Evolutionary conservation across 2,329 filamentous ascomycete genomes (phyloP), one percentile per base, ranked within the genome.

Genomic region (Sporothrix pseudoabietina): DNA sequence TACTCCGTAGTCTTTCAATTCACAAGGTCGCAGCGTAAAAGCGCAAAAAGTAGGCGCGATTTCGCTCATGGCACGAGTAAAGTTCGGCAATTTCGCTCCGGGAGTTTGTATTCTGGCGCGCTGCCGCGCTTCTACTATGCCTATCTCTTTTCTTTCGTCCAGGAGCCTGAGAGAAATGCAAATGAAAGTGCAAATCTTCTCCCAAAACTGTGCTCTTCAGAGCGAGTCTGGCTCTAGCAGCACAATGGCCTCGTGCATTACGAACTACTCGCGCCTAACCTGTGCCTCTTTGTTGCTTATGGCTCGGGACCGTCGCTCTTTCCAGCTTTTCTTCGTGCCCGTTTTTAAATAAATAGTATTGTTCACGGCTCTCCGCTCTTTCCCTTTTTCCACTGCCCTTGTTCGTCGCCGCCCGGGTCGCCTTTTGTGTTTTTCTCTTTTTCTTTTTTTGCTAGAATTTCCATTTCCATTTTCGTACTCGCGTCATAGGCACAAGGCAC

Each of bases 31-130:
- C 35, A 7, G 35, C 35, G 47, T 14, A 52, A 19, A 52, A 52
- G 47, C n/a, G 35, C 35, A 35, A 26, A 26, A 35, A 35, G 35
- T 35, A 35, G 35, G 35, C 2, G 35, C 35, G 35, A 3, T 35
- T 35, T 35, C 35, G 8, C 12, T 65, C 39, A 47, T 65, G 61
- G 61, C 61, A 65, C 26, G 26, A 26, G 26, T 65, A 65, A 65
- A 65, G 44, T 22, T 26, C 30, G 41, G 61, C 61, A 66, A 30
- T 61, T 61, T 66, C 39, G 61, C 6, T 16, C n/a, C 35, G 35
- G 35, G 0, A 35, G 4, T 35, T 8, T 3, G 39, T 8, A 35
- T 35, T 3, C 35, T 35, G 39, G 39, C 61, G 39, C 41, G 26
- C 39, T 63, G 35, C 59, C 59, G 39, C 9, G 10, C 59, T 16